phyloP scores from a whole-genome alignment of 2,329 filamentous ascomycete species.

The Hymenoscyphus fraxineus region DNA sequence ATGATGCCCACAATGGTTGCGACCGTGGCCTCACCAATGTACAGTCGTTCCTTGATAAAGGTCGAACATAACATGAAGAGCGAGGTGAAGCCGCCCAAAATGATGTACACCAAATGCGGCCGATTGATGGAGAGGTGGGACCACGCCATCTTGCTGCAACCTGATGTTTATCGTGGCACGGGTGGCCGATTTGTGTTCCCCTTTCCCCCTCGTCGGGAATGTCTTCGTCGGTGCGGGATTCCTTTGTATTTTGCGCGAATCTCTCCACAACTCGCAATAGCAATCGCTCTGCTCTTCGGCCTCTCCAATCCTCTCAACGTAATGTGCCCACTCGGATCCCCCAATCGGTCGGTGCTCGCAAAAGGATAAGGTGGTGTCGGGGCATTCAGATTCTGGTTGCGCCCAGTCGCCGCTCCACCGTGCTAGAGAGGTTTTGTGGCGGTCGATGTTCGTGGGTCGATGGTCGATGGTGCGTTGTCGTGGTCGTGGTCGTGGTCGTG shows the following conservation, averaged over 20 bases:
- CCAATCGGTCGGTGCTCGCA: slow-evolving; percentile 36
- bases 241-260: slow-evolving; percentile 6
- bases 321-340: slow-evolving; percentile 23
- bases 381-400: slow-evolving; percentile 44
- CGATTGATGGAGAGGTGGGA: slow-evolving; percentile 80
- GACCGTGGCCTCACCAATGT: slow-evolving; percentile 97
- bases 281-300: background rate
- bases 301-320: slow-evolving; percentile 12
- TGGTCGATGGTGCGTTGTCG: background rate
- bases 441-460: background rate
- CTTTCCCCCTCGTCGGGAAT: background rate
- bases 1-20: slow-evolving; percentile 85
- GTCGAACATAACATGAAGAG: slow-evolving; percentile 98
- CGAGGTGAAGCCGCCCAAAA: slow-evolving; percentile 93
- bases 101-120: slow-evolving; percentile 97
- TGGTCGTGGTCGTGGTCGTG: background rate
- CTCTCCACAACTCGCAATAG: background rate
- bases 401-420: slow-evolving; percentile 46
- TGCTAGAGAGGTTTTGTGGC: background rate
- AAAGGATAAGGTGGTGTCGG: slow-evolving; percentile 32
- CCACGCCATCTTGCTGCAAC: slow-evolving; percentile 61
- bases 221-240: background rate
- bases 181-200: background rate
- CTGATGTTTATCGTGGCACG: slow-evolving; percentile 1
- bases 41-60: slow-evolving; percentile 95